Percentiles rank a stretch among this genome's conserved stretches.
Evolutionary conservation across 2,329 filamentous ascomycete species (phyloP).

Genomic region (Aotearoamyces nothofagi): DNA sequence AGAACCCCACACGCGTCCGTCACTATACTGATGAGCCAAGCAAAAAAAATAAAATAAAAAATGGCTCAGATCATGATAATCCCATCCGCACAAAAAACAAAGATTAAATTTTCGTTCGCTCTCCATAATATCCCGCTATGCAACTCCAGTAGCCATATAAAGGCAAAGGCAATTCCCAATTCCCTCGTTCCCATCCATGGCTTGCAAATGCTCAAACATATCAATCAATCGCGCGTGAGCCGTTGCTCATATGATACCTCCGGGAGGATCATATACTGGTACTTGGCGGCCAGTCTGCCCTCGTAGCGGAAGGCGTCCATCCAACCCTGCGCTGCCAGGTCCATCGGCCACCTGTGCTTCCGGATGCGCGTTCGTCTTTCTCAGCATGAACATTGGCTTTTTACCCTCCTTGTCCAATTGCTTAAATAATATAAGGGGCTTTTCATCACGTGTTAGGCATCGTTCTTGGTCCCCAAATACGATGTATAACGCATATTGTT

Average conservation of each 20-base stretch:
- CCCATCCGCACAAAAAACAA: too few species aligned
- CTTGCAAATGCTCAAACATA: too few species aligned
- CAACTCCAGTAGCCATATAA: too few species aligned
- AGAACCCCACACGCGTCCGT: too few species aligned
- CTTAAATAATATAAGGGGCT: conserved; percentile 91
- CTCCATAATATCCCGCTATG: too few species aligned
- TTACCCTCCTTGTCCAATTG: conserved; percentile 92
- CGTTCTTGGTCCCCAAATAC: conserved; percentile 98
- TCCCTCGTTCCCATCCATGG: too few species aligned
- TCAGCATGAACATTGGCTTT: conserved; percentile 98
- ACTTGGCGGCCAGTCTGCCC: conserved; percentile 8
- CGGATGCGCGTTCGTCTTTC: conserved; percentile 24
- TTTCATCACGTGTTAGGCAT: conserved; percentile 81
- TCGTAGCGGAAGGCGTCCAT: conserved; percentile 7
- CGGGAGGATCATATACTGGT: conserved; percentile 16
- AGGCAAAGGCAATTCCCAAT: too few species aligned
- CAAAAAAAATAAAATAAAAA: too few species aligned
- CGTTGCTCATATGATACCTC: conserved; percentile 20
- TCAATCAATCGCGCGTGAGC: too few species aligned
- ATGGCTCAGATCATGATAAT: too few species aligned
- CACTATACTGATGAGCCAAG: too few species aligned
- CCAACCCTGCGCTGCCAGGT: conserved; percentile 15
- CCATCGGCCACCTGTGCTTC: conserved; percentile 29
- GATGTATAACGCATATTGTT: conserved; percentile 94
- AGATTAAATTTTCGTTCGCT: too few species aligned